These are phyloP conservation scores for Blastobotrys parvus DNA, from an alignment of 805 yeast species.

Conservation along the genomic window DNA sequence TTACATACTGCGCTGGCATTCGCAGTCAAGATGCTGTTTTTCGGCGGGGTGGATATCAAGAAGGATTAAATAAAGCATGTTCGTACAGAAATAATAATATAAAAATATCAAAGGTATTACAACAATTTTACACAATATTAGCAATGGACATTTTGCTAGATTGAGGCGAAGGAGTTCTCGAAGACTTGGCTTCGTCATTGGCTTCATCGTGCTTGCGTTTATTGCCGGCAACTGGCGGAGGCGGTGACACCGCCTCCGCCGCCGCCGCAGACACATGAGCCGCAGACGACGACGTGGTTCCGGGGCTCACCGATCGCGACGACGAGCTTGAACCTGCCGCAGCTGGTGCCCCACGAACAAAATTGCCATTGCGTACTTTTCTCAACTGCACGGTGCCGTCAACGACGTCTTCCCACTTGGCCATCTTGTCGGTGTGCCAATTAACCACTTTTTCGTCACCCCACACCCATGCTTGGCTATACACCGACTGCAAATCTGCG, in stretches of 20 bases:
- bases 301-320: too few species aligned
- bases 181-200: too few species aligned
- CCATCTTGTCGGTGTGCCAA: neutral
- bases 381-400: neutral
- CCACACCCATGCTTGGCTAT: conserved; percentile 14
- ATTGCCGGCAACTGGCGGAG: neutral
- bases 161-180: too few species aligned
- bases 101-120: too few species aligned
- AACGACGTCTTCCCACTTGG: neutral
- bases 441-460: neutral
- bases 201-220: conserved; percentile 1
- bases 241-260: neutral
- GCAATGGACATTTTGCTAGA: conserved; percentile 13
- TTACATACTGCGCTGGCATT: conserved; percentile 52
- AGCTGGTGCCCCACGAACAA: too few species aligned
- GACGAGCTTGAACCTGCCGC: too few species aligned
- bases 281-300: too few species aligned
- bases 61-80: neutral
- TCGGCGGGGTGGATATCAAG: conserved; percentile 32
- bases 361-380: too few species aligned
- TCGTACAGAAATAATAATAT: neutral
- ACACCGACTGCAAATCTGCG: conserved; percentile 10
- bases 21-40: conserved; percentile 58
- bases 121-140: conserved; percentile 2
- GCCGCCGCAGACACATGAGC: neutral